Percentiles rank a stretch among this genome's conserved stretches.
Evolutionary conservation across 225 moss, liverwort and hornwort species (phyloP).

Genomic region (Physcomitrium patens): DNA sequence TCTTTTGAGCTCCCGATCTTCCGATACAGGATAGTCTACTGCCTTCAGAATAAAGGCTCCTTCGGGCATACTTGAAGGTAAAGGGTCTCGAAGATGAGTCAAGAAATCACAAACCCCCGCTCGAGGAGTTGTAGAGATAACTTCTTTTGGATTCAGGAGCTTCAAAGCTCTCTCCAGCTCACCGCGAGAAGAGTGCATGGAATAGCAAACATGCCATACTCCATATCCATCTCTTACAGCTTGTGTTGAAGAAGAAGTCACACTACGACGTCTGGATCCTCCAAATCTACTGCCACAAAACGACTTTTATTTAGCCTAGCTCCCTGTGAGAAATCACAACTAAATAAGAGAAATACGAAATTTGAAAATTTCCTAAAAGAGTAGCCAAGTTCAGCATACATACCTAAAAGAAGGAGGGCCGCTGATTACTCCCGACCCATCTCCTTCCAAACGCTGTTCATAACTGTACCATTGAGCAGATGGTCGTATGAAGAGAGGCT

Average conservation of each 20-base stretch:
- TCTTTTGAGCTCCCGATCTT: conserved; percentile 35
- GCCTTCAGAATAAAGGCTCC: conserved; percentile 32
- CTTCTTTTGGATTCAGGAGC: conserved; percentile 61
- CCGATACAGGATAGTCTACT: conserved; percentile 20
- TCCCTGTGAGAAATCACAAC: neutral
- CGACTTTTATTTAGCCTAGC: neutral
- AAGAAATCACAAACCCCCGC: conserved; percentile 51
- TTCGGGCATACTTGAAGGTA: conserved; percentile 18
- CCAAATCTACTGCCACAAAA: neutral
- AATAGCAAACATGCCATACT: conserved; percentile 84
- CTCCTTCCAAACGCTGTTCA: conserved; percentile 65
- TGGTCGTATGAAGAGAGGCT: conserved; percentile 85
- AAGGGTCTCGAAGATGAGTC: neutral
- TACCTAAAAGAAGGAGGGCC: conserved; percentile 30
- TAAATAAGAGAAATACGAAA: neutral
- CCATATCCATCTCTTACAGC: conserved; percentile 71
- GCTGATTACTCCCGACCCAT: conserved; percentile 57
- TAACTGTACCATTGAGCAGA: conserved; percentile 88
- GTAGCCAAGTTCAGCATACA: neutral
- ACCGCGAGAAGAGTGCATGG: conserved; percentile 74
- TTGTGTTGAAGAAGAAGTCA: conserved; percentile 44
- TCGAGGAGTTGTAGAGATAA: conserved; percentile 78
- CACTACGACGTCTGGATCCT: conserved; percentile 36
- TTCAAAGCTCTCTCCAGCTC: conserved; percentile 73
- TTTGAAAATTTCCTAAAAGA: neutral